Percentiles rank a stretch among this genome's conserved stretches.
Conservation (phyloP, 768 basidiomycete genomes). For the Agaricus sinodeliciosus region DNA sequence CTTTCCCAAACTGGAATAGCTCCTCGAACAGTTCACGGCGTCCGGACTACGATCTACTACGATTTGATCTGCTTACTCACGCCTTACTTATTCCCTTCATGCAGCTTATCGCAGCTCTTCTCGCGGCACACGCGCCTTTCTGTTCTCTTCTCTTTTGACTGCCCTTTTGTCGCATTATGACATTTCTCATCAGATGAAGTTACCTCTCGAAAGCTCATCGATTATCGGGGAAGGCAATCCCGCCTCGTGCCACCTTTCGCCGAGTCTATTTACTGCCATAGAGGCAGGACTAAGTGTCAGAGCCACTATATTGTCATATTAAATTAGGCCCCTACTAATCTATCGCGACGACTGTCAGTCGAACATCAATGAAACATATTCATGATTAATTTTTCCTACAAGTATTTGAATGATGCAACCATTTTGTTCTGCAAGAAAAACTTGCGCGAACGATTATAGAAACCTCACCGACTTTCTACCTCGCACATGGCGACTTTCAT, state of each 20-base stretch:
- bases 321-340: too few relatives aligned
- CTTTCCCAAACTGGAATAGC: constrained; percentile 3
- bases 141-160: not conserved
- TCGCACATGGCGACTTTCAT: too few relatives aligned
- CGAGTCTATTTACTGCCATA: not conserved
- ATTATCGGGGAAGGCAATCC: not conserved
- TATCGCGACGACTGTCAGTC: not conserved
- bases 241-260: not conserved
- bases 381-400: not conserved
- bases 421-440: not conserved
- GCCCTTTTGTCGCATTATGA: not conserved
- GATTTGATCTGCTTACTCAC: not conserved
- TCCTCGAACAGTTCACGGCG: not conserved
- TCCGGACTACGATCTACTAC: not conserved
- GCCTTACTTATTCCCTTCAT: too few relatives aligned
- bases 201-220: not conserved
- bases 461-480: not conserved
- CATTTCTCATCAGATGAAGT: not conserved
- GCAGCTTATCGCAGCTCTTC: not conserved
- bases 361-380: not conserved
- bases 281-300: not conserved
- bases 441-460: not conserved
- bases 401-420: not conserved
- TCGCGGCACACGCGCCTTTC: not conserved
- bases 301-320: not conserved